Evolutionary conservation across 192 early-diverging fungal genomes (phyloP).

Genomic region (Mycoemilia scoparia): DNA sequence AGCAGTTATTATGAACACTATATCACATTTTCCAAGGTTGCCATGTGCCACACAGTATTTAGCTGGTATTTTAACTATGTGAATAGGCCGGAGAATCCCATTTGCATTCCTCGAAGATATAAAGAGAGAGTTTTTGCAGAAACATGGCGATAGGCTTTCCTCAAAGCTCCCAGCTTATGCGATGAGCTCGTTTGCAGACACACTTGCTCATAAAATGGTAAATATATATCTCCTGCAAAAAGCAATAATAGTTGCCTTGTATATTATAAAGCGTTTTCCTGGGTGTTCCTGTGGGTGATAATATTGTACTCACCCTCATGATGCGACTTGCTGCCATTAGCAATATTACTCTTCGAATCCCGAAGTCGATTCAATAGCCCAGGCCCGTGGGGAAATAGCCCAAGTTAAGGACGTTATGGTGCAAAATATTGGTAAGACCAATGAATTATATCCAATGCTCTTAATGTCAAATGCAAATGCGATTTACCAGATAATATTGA

Average conservation of each 20-base stretch:
- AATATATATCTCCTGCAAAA: too few relatives aligned
- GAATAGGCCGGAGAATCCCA: constrained; percentile 55
- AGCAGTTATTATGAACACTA: too few relatives aligned
- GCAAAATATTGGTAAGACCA: constrained; percentile 73
- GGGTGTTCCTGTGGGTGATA: background rate
- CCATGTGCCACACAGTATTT: constrained; percentile 11
- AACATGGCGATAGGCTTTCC: constrained; percentile 35
- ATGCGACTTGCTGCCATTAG: too few relatives aligned
- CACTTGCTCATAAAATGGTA: constrained; percentile 73
- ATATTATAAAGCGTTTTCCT: background rate
- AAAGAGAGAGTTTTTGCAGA: constrained; percentile 37
- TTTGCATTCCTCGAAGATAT: constrained; percentile 83
- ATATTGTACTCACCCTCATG: background rate
- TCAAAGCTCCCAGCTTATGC: constrained; percentile 46
- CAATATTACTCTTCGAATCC: constrained; percentile 56
- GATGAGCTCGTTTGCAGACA: constrained; percentile 63
- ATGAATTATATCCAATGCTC: background rate
- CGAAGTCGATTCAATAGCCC: constrained; percentile 51
- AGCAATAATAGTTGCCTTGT: background rate
- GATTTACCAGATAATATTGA: constrained; percentile 1
- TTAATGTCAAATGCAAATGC: background rate
- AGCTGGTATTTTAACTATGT: background rate
- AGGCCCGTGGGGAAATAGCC: constrained; percentile 78
- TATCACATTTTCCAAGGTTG: too few relatives aligned
- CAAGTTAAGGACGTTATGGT: constrained; percentile 92